These are phyloP conservation scores for Fomitopsis schrenkii DNA, from an alignment of 1,284 basidiomycete genomes.

Conservation along the genomic window DNA sequence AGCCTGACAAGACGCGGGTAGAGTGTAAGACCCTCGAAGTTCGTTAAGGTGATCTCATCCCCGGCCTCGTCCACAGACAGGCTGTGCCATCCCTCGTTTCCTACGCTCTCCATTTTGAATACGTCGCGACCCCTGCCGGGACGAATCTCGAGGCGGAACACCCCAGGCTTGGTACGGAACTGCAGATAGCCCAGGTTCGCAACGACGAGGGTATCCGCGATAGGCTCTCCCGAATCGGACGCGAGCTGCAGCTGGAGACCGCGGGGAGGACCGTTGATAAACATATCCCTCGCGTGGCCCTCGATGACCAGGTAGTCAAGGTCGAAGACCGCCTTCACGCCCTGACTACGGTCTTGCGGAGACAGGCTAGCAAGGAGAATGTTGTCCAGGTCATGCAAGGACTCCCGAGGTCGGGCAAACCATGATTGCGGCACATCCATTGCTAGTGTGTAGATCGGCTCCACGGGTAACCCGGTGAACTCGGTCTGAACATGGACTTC, in stretches of 20 bases:
- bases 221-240: constrained; percentile 41
- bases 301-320: constrained; percentile 92
- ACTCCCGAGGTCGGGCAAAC: constrained; percentile 88
- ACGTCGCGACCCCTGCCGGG: constrained; percentile 79
- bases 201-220: constrained; percentile 86
- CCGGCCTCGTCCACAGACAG: constrained; percentile 62
- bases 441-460: constrained; percentile 86
- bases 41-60: constrained; percentile 73
- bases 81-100: constrained; percentile 82
- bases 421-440: constrained; percentile 90
- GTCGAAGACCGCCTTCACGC: constrained; percentile 81
- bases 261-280: constrained; percentile 64
- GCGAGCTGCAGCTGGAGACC: constrained; percentile 83
- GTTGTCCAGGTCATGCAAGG: constrained; percentile 94
- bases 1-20: constrained; percentile 76
- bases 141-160: constrained; percentile 81
- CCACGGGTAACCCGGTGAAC: constrained; percentile 53
- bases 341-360: constrained; percentile 42
- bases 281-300: constrained; percentile 83
- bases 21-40: constrained; percentile 85
- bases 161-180: constrained; percentile 90
- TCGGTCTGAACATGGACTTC: constrained; percentile 48
- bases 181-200: constrained; percentile 97
- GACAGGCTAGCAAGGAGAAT: constrained; percentile 77
- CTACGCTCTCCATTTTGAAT: constrained; percentile 80